These are phyloP conservation scores for Emergomyces africanus DNA, from an alignment of 2,329 filamentous ascomycete genomes.

Conservation along the genomic window DNA sequence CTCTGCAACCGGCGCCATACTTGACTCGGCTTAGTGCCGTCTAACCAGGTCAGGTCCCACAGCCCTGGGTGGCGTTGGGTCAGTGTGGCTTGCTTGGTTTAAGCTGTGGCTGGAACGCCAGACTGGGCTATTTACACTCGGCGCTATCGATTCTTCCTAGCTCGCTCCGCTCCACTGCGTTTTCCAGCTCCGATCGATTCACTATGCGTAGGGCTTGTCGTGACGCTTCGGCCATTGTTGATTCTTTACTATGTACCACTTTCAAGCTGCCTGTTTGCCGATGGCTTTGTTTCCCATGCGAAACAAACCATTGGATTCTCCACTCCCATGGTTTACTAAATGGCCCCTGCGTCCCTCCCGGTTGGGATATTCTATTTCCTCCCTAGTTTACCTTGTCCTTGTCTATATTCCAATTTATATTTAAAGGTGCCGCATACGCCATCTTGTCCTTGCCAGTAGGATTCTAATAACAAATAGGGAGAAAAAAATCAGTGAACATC, in stretches of 20 bases:
- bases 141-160: neutral
- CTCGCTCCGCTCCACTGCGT: neutral
- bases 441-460: constrained; percentile 1
- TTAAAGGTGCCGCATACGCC: constrained; percentile 2
- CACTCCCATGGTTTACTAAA: neutral
- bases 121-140: neutral
- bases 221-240: neutral
- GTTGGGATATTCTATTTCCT: neutral
- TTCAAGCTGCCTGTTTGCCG: neutral
- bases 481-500: neutral
- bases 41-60: constrained; percentile 2
- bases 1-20: constrained; percentile 4
- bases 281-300: neutral
- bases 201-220: neutral
- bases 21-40: neutral
- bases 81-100: constrained; percentile 6
- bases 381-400: neutral
- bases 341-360: neutral
- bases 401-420: neutral
- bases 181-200: constrained; percentile 1
- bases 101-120: constrained; percentile 2
- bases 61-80: constrained; percentile 7
- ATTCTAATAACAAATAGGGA: neutral
- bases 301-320: neutral
- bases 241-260: neutral